These are phyloP conservation scores for Cryphonectria radicalis DNA, from an alignment of 2,329 filamentous ascomycete genomes.

Conservation along the genomic window DNA sequence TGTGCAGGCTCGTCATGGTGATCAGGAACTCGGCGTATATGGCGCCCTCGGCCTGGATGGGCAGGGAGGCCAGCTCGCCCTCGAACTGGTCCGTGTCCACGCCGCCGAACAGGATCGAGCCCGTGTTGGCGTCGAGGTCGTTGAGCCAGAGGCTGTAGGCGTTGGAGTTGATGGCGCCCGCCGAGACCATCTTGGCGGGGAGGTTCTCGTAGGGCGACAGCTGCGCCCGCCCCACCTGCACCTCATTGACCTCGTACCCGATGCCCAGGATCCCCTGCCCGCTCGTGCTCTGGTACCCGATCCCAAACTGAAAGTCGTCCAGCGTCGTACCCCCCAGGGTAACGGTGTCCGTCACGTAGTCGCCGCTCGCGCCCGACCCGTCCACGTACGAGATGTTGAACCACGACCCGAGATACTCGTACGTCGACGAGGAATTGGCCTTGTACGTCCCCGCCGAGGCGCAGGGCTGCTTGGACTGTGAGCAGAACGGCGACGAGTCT, in stretches of 20 bases:
- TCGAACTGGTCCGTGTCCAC: constrained; percentile 69
- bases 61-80: constrained; percentile 67
- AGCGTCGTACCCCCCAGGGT: constrained; percentile 60
- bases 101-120: constrained; percentile 75
- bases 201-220: constrained; percentile 68
- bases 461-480: constrained; percentile 55
- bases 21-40: constrained; percentile 68
- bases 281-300: constrained; percentile 67
- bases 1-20: constrained; percentile 64
- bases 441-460: constrained; percentile 66
- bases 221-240: constrained; percentile 64
- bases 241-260: constrained; percentile 81
- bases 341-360: constrained; percentile 79
- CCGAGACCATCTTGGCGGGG: constrained; percentile 65
- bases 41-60: constrained; percentile 61
- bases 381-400: constrained; percentile 93
- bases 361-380: constrained; percentile 74
- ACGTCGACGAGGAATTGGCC: constrained; percentile 75
- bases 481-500: constrained; percentile 63
- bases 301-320: constrained; percentile 68
- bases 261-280: constrained; percentile 81
- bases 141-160: constrained; percentile 79
- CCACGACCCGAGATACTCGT: constrained; percentile 70
- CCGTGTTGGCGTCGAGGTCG: constrained; percentile 67
- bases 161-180: constrained; percentile 65